Conservation (phyloP, 2,329 filamentous ascomycete species). For the Calonectria hawksworthii region DNA sequence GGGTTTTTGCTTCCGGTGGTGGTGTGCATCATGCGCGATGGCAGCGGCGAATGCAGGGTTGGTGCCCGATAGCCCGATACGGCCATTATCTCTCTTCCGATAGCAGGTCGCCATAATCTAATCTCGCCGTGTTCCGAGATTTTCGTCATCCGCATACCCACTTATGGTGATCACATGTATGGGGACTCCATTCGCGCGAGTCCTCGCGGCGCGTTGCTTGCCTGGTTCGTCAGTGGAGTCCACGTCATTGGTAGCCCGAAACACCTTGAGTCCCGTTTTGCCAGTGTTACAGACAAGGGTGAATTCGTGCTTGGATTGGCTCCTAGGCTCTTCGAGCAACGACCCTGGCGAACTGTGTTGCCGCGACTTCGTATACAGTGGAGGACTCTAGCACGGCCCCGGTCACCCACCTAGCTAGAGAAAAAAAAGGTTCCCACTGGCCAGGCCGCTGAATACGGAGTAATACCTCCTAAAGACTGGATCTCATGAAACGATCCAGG, state of each 20-base stretch:
- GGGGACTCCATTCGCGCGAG: background rate
- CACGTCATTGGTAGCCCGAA: background rate
- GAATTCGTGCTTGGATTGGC: background rate
- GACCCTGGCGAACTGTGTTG: background rate
- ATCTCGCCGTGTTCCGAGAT: background rate
- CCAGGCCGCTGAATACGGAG: background rate
- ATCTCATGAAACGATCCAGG: background rate
- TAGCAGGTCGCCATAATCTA: background rate
- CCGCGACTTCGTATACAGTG: background rate
- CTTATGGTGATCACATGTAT: background rate
- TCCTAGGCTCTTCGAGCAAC: background rate
- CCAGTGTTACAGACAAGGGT: conserved; percentile 1
- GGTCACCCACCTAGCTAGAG: background rate
- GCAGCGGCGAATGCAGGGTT: background rate
- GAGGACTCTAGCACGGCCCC: background rate
- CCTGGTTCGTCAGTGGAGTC: background rate
- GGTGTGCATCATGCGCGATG: background rate
- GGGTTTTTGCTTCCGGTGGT: background rate
- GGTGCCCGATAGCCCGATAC: background rate
- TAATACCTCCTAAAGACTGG: background rate
- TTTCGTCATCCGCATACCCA: background rate
- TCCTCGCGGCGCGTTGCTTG: background rate
- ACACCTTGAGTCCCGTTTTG: background rate
- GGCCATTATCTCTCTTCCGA: background rate
- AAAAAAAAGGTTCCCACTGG: background rate